Conservation (phyloP, 1,139 yeast species). For the Hanseniaspora uvarum region DNA sequence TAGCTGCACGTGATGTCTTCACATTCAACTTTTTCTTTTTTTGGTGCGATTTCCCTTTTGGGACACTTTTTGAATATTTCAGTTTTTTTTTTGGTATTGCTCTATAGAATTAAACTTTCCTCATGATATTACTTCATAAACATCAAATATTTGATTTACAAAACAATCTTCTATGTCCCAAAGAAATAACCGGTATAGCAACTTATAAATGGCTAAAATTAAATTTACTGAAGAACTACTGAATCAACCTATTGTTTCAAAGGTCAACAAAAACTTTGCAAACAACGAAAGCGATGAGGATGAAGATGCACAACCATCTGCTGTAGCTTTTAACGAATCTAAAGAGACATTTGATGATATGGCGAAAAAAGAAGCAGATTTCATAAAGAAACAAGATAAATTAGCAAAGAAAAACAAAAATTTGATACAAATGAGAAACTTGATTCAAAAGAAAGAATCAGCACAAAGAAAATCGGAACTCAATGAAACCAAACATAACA, state of each 20-base stretch:
- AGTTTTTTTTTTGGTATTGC: no score
- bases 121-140: no score
- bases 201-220: slow-evolving; percentile 17
- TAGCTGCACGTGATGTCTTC: not conserved
- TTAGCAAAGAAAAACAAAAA: not conserved
- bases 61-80: not conserved
- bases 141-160: no score
- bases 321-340: slow-evolving; percentile 19
- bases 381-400: slow-evolving; percentile 2
- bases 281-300: slow-evolving; percentile 20
- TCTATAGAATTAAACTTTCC: no score
- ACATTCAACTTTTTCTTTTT: no score
- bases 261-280: slow-evolving; percentile 13
- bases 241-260: slow-evolving; percentile 8
- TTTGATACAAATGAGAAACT: slow-evolving; percentile 30
- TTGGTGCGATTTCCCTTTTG: not conserved
- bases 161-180: not conserved
- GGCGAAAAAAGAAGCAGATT: slow-evolving; percentile 20
- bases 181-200: no score
- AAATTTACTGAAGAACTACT: slow-evolving; percentile 14
- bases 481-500: slow-evolving; percentile 29
- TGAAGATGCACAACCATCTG: slow-evolving; percentile 23
- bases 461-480: slow-evolving; percentile 39
- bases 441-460: slow-evolving; percentile 43
- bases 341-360: slow-evolving; percentile 17